phyloP scores from a whole-genome alignment of 1,284 basidiomycete genomes.

The Uromyces viciae-fabae region DNA sequence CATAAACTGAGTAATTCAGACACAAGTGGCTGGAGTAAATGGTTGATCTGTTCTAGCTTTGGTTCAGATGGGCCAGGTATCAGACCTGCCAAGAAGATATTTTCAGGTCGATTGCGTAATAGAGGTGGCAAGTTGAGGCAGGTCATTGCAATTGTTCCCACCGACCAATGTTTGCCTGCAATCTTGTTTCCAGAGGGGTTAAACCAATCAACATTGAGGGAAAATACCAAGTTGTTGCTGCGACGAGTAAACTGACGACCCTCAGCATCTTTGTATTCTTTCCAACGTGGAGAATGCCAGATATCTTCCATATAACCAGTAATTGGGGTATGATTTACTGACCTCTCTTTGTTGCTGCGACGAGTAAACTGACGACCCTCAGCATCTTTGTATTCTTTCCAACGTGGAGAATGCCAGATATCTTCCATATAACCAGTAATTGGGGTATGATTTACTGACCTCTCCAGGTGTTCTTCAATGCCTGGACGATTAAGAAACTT shows the following conservation, averaged over 20 bases:
- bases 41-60: slow-evolving; percentile 27
- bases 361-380: not conserved
- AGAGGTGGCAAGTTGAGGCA: slow-evolving; percentile 24
- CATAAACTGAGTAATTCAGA: slow-evolving; percentile 34
- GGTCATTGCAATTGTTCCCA: slow-evolving; percentile 16
- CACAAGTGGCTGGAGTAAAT: slow-evolving; percentile 53
- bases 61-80: slow-evolving; percentile 32
- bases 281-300: slow-evolving; percentile 18
- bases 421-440: not conserved
- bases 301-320: not conserved
- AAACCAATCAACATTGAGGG: slow-evolving; percentile 36
- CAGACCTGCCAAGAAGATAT: slow-evolving; percentile 26
- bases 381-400: not conserved
- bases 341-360: not conserved
- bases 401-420: slow-evolving; percentile 17
- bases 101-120: slow-evolving; percentile 11
- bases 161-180: slow-evolving; percentile 20
- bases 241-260: not conserved
- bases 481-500: not conserved
- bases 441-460: not conserved
- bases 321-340: not conserved
- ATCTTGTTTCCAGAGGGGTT: slow-evolving; percentile 30
- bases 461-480: slow-evolving; percentile 4
- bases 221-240: slow-evolving; percentile 3
- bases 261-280: not conserved